These are phyloP conservation scores for Geotrichum carabidarum DNA, from an alignment of 1,139 yeast species.

Conservation along the genomic window DNA sequence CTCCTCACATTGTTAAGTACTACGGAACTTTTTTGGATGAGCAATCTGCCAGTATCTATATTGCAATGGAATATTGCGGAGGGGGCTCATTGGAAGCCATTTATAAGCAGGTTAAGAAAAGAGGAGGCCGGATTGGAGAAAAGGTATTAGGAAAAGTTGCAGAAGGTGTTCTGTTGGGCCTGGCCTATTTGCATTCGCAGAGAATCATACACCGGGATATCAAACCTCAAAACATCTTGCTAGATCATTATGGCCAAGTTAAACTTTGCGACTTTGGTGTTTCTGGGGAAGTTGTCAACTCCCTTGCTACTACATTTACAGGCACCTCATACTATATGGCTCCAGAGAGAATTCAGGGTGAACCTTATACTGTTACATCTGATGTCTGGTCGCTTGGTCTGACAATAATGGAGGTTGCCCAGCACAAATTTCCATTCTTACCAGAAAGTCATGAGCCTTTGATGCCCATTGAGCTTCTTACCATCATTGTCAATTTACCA, in stretches of 20 bases:
- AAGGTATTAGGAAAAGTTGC: constrained; percentile 88
- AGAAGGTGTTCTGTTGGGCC: constrained; percentile 73
- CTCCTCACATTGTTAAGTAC: constrained; percentile 82
- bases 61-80: constrained; percentile 96
- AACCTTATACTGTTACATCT: constrained; percentile 87
- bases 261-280: constrained; percentile 98
- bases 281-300: constrained; percentile 91
- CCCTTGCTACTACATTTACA: constrained; percentile 90
- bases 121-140: constrained; percentile 86
- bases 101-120: constrained; percentile 56
- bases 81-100: constrained; percentile 87
- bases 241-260: constrained; percentile 71
- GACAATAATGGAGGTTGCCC: constrained; percentile 86
- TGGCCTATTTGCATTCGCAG: constrained; percentile 81
- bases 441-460: constrained; percentile 46
- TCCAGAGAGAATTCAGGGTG: constrained; percentile 93
- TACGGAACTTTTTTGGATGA: constrained; percentile 86
- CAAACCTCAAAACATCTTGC: constrained; percentile 84
- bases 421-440: constrained; percentile 73
- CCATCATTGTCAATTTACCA: constrained; percentile 69
- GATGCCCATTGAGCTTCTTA: constrained; percentile 80
- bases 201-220: constrained; percentile 84
- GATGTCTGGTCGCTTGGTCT: constrained; percentile 96
- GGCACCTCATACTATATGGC: constrained; percentile 99
- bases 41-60: constrained; percentile 69